Percentiles rank a stretch among this genome's conserved stretches.
Conservation (phyloP, 148 eudicot species). For the Hydrangea macrophylla region DNA sequence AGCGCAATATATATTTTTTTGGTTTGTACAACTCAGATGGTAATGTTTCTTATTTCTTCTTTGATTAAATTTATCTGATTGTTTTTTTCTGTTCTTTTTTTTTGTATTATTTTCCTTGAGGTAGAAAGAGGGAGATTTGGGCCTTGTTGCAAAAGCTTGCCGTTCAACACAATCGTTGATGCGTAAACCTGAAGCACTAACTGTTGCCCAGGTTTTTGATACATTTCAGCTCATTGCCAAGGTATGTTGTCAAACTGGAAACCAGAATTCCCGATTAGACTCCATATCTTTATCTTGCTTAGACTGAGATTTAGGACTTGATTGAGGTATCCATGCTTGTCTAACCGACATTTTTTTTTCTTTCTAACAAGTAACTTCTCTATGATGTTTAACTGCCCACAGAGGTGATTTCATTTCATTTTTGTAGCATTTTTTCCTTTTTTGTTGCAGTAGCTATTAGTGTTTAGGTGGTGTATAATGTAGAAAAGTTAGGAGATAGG, state of each 20-base stretch:
- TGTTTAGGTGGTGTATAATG: too few species aligned
- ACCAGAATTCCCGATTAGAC: background rate
- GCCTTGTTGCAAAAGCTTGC: constrained; percentile 80
- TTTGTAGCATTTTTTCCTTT: too few species aligned
- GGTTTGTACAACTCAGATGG: too few species aligned
- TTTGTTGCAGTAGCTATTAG: too few species aligned
- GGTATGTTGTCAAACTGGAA: constrained; percentile 29
- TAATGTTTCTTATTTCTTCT: too few species aligned
- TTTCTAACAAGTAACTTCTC: too few species aligned
- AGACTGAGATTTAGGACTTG: background rate
- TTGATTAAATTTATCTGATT: background rate
- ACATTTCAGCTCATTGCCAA: constrained; percentile 76
- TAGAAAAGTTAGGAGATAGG: too few species aligned
- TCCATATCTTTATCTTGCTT: too few species aligned
- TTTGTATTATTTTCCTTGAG: background rate
- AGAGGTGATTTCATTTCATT: too few species aligned
- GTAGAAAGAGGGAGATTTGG: constrained; percentile 85
- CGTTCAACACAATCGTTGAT: constrained; percentile 82
- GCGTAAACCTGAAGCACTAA: constrained; percentile 72
- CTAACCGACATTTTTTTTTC: background rate
- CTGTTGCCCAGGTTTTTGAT: constrained; percentile 71
- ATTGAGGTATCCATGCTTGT: background rate
- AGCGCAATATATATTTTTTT: too few species aligned
- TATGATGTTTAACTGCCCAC: too few species aligned
- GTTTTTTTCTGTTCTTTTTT: background rate